Evolutionary conservation across 2,329 filamentous ascomycete species (phyloP).

Genomic region (Botrytis fragariae): DNA sequence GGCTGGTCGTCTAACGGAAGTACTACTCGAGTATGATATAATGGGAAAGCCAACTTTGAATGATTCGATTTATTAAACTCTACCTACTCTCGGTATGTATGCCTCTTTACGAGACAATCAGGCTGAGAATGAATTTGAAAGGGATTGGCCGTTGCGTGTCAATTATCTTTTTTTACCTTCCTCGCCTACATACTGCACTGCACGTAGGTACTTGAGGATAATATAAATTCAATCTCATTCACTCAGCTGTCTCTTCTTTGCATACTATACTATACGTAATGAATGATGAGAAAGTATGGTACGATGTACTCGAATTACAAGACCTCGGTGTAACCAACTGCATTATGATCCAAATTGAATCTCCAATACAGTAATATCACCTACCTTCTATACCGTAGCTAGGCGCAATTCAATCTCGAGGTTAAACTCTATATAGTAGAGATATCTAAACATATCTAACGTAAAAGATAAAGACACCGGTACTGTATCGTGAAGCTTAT

Average conservation of each 20-base stretch:
- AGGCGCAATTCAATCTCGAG: neutral
- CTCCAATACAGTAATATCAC: neutral
- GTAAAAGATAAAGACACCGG: neutral
- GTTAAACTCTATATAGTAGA: neutral
- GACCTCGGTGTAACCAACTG: neutral
- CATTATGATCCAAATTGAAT: neutral
- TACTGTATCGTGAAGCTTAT: neutral
- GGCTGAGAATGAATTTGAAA: too few species aligned
- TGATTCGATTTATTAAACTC: neutral
- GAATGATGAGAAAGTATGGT: neutral
- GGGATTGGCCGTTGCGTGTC: too few species aligned
- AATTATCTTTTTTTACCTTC: neutral
- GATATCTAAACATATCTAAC: neutral
- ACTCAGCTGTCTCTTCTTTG: neutral
- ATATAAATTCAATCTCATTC: neutral
- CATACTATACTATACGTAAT: constrained; percentile 4
- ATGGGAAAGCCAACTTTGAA: neutral
- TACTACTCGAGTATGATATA: neutral
- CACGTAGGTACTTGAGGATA: neutral
- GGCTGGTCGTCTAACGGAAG: neutral
- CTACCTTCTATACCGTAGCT: neutral
- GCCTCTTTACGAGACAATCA: too few species aligned
- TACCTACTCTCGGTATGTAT: neutral
- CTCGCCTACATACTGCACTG: neutral
- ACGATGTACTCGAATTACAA: neutral